These are phyloP conservation scores for Dendrobium officinale DNA, from an alignment of 106 monocot genomes.

Conservation along the genomic window DNA sequence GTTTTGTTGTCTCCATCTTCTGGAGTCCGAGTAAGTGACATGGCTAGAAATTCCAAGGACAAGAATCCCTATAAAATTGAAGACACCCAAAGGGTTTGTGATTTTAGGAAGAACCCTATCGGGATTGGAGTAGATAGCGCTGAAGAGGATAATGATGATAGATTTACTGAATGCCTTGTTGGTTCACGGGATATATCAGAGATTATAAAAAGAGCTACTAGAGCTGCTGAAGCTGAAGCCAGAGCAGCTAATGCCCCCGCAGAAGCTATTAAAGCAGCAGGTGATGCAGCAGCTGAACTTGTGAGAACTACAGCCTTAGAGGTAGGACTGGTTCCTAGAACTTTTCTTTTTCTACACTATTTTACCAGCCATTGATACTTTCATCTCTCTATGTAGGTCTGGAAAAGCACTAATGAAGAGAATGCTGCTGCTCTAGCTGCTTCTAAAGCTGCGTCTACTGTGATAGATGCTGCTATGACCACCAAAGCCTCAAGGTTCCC, in stretches of 20 bases:
- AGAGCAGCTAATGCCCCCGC: slow-evolving; percentile 70
- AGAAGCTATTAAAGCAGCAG: slow-evolving; percentile 88
- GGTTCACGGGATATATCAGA: slow-evolving; percentile 83
- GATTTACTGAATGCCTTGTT: slow-evolving; percentile 59
- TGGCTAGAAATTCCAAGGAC: slow-evolving; percentile 25
- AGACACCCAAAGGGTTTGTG: slow-evolving; percentile 30
- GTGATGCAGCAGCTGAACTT: slow-evolving; percentile 96
- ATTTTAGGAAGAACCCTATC: slow-evolving; percentile 20
- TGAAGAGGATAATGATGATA: slow-evolving; percentile 51
- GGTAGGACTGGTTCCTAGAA: slow-evolving; percentile 32
- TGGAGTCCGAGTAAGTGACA: slow-evolving; percentile 26
- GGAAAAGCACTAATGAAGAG: slow-evolving; percentile 63
- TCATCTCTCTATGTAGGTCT: slow-evolving; percentile 33
- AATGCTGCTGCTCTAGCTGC: slow-evolving; percentile 82
- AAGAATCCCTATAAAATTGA: slow-evolving; percentile 33
- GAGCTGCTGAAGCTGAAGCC: slow-evolving; percentile 90
- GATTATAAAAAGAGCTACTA: slow-evolving; percentile 67
- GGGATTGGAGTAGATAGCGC: slow-evolving; percentile 15
- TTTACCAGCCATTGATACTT: slow-evolving; percentile 5
- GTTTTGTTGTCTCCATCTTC: slow-evolving; percentile 32
- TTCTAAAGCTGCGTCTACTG: slow-evolving; percentile 82
- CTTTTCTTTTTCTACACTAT: background rate
- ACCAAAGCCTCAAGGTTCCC: slow-evolving; percentile 56
- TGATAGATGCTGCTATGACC: slow-evolving; percentile 84
- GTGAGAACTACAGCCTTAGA: slow-evolving; percentile 81